Percentiles rank a stretch among this genome's conserved stretches.
Evolutionary conservation across 2,329 filamentous ascomycete genomes (phyloP).

Genomic region (Bisporella sp.): DNA sequence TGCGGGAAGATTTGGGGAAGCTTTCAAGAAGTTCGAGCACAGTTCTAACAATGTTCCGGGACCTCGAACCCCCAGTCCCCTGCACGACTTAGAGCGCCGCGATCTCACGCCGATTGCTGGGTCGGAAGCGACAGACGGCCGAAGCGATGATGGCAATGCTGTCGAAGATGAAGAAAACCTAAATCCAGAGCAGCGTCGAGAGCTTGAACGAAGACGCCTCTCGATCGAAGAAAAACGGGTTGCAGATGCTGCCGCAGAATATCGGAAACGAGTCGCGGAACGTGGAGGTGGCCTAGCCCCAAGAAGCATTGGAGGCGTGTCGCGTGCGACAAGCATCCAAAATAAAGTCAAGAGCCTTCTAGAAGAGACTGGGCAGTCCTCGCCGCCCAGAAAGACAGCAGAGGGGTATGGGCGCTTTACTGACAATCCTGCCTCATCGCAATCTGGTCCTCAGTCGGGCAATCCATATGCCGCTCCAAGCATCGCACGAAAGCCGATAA

Average conservation of each 20-base stretch:
- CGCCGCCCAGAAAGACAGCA: slow-evolving; percentile 60
- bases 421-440: slow-evolving; percentile 31
- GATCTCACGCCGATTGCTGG: slow-evolving; percentile 62
- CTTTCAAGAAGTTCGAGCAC: slow-evolving; percentile 83
- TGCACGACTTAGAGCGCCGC: slow-evolving; percentile 32
- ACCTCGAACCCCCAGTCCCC: slow-evolving; percentile 38
- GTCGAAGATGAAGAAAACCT: slow-evolving; percentile 63
- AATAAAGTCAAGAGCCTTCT: slow-evolving; percentile 82
- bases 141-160: slow-evolving; percentile 59
- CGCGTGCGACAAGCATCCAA: slow-evolving; percentile 78
- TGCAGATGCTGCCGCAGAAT: slow-evolving; percentile 81
- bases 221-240: slow-evolving; percentile 87
- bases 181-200: slow-evolving; percentile 81
- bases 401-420: slow-evolving; percentile 88
- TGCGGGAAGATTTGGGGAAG: slow-evolving; percentile 85
- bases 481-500: slow-evolving; percentile 40
- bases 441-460: slow-evolving; percentile 11
- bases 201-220: slow-evolving; percentile 75
- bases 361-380: slow-evolving; percentile 63
- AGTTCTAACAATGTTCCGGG: slow-evolving; percentile 30
- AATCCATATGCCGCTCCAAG: slow-evolving; percentile 24
- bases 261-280: slow-evolving; percentile 66
- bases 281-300: slow-evolving; percentile 44
- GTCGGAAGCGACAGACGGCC: slow-evolving; percentile 64
- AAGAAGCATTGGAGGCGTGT: slow-evolving; percentile 50